Evolutionary conservation across 2,329 filamentous ascomycete species (phyloP), one percentile per base, ranked within the genome.

Genomic region (Allantophomopsis cytisporea): DNA sequence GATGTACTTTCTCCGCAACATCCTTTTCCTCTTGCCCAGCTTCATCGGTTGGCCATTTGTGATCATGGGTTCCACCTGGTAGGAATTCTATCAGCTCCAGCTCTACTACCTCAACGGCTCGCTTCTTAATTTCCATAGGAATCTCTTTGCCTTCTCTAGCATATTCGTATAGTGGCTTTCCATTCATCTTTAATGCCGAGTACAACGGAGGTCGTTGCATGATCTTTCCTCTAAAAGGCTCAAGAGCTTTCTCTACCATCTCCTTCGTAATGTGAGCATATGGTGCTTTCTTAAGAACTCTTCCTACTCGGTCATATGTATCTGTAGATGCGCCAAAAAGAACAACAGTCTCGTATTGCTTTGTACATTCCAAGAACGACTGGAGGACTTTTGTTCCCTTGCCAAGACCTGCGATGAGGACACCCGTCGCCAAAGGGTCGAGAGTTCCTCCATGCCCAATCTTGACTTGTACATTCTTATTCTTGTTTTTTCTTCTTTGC

Each of bases 401-500:
- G 30, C 89, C 91, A 39, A 95, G 70, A 41, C 89, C 91, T 6
- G 91, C 69, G 46, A 96, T 87, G 37, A 98, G 71, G 17, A 98
- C 84, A 35, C 91, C 91, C 1, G 88, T 94, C 7, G 91, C 91
- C 52, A 95, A 71, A 18, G 91, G 91, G 55, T 98, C 91, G 14
- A 98, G 72, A 2, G 91, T 98, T 34, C 91, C 91, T 44, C 91
- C 91, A 62, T 98, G 91, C 28, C 91, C 91, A 54, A 96, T 83
- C 66, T 96, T 98, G 50, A 96, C 80, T 45, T 84, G 75, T 5
- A 80, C 57, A 1, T 71, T 65, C 49, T 70, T 70, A 57, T 75
- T 73, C 45, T 69, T 67, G 36, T 61, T 62, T 46, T 64, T 63
- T 44, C 76, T 71, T 43, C 79, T 72, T 49, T 70, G 68, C 48